A percentile compares a stretch with the other conserved stretches of the same genome.
Conservation (phyloP, 495 filamentous ascomycete species). For the Schizothecium vesticola region DNA sequence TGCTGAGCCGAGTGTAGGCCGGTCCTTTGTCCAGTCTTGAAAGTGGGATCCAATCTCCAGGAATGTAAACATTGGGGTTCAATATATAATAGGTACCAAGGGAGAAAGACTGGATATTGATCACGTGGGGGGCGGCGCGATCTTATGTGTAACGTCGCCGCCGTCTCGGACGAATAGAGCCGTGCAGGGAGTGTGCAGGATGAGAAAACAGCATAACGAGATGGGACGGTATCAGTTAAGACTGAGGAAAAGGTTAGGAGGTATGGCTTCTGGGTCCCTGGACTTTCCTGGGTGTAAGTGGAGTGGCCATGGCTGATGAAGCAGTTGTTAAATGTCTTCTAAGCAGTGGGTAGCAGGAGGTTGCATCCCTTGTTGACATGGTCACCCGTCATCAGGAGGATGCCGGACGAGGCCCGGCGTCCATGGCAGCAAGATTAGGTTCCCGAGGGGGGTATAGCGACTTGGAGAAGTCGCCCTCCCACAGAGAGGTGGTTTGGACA, state of each 20-base stretch:
- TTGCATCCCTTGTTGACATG: not conserved
- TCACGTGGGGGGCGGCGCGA: not conserved
- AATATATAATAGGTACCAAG: no score
- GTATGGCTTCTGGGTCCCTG: not conserved
- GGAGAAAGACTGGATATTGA: not conserved
- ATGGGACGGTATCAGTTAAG: not conserved
- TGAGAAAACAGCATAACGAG: not conserved
- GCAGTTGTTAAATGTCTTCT: not conserved
- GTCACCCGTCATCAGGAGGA: not conserved
- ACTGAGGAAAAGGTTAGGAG: not conserved
- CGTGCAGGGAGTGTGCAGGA: no score
- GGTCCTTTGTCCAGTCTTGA: no score
- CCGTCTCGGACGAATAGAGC: no score
- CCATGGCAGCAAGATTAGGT: not conserved
- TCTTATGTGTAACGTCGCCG: no score
- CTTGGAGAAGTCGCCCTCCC: not conserved
- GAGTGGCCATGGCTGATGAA: not conserved
- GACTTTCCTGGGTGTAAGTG: not conserved
- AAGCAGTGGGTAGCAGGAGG: not conserved
- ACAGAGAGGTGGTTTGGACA: not conserved
- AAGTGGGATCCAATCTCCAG: no score
- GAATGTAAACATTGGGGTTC: no score
- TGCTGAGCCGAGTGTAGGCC: no score
- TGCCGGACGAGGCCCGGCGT: not conserved
- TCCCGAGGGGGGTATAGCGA: no score